These are phyloP conservation scores for Ophiostoma quercus DNA, from an alignment of 2,329 filamentous ascomycete species.

Conservation along the genomic window DNA sequence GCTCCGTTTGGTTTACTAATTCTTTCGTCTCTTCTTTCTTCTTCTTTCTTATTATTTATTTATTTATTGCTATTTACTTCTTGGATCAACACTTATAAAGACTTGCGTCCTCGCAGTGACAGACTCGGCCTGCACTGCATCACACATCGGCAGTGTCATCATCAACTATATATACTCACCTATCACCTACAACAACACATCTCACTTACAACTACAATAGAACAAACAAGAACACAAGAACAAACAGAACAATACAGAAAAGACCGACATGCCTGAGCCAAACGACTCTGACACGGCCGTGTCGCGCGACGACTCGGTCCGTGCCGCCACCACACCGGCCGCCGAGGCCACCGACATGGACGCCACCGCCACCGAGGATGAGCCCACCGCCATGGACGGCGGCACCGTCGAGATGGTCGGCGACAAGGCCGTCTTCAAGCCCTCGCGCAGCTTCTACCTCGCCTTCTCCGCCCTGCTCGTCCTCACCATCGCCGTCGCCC, in stretches of 20 bases:
- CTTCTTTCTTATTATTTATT: background rate
- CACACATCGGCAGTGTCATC: background rate
- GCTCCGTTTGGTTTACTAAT: background rate
- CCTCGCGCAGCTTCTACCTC: constrained; percentile 39
- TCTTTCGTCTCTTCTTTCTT: background rate
- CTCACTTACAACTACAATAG: too few species aligned
- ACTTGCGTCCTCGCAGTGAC: background rate
- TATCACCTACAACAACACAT: background rate
- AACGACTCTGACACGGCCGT: constrained; percentile 20
- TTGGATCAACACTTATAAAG: background rate
- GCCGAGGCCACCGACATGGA: background rate
- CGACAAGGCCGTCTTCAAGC: constrained; percentile 32
- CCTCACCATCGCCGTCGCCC: constrained; percentile 56
- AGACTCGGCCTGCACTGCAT: background rate
- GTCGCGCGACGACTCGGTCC: background rate
- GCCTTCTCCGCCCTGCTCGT: constrained; percentile 49
- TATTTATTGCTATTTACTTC: background rate
- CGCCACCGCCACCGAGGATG: background rate
- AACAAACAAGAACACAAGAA: too few species aligned
- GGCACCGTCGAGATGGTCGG: constrained; percentile 27
- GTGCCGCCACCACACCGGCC: background rate
- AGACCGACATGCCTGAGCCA: background rate
- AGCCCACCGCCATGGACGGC: constrained; percentile 16
- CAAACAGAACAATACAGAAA: too few species aligned
- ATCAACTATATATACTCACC: background rate